Base-by-base conservation (phyloP, 768 basidiomycete genomes). In the Amanita thiersii region DNA sequence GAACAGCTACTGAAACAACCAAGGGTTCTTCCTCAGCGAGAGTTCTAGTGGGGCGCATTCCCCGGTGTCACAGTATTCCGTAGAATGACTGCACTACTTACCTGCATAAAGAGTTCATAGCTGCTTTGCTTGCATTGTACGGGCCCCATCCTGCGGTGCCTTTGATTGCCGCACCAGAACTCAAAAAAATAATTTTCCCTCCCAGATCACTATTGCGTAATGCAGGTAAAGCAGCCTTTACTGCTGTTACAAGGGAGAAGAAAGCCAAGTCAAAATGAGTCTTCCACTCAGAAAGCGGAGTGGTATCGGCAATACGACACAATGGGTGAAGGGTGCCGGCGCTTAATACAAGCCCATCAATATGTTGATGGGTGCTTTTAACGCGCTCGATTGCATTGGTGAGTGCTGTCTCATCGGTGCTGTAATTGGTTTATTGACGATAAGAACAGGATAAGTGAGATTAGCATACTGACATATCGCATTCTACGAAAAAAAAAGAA, bases 81-180 rank as follows among this genome's bases (percentile, higher is more conserved):
- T n/a, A n/a, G 28, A 39, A 36, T 10, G 31, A 39, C 3, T 12
- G n/a, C n/a, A n/a, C n/a, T 43, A 48, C 56, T 23, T 53, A 82
- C 86, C 85, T 75, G 63, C 78, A 80, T 31, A 96, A 64, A 15
- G 82, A 84, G 58, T 93, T 96, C 78, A 91, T 70, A 1, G 89
- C 90, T 1, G 93, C 90, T 59, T 97, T 93, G 44, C 74, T 69
- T 8, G 91, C 82, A 47, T 75, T 86, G 58, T 89, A 90, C 1
- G 85, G 74, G 1, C 77, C 88, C 88, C 87, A 94, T 2, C 77
- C 82, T 4, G 76, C 58, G 1, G 59, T 70, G 11, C 71, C 75
- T 38, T 80, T 79, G 11, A 73, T 69, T 6, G 90, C 84, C 7
- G 88, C 82, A 8, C 92, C 93, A 11, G 87, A 91, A 52, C 86